Evolutionary conservation across 768 basidiomycete species (phyloP).

Genomic region (Xanthoconium stramineum): DNA sequence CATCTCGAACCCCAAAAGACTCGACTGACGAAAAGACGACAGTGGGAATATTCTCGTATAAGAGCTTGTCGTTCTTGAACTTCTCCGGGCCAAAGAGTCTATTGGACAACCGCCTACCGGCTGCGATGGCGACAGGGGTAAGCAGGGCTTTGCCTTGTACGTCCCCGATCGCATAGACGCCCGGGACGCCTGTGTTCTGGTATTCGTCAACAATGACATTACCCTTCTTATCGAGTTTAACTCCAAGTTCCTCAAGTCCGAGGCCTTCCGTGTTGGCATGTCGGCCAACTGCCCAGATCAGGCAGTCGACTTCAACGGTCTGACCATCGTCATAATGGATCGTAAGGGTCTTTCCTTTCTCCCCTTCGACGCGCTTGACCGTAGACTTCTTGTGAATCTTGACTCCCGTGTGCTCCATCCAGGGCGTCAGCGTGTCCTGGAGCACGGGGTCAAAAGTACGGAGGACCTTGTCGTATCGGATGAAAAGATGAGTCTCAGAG

Average conservation of each 20-base stretch:
- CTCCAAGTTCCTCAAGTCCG: slow-evolving; percentile 73
- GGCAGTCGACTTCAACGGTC: slow-evolving; percentile 76
- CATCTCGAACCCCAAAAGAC: slow-evolving; percentile 1
- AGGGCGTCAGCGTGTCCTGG: slow-evolving; percentile 78
- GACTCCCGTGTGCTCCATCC: slow-evolving; percentile 96
- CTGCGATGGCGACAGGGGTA: slow-evolving; percentile 97
- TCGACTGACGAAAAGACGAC: slow-evolving; percentile 91
- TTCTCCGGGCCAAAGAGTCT: slow-evolving; percentile 84
- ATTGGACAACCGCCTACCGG: slow-evolving; percentile 85
- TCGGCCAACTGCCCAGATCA: slow-evolving; percentile 96
- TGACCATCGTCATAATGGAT: slow-evolving; percentile 75
- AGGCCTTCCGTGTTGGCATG: slow-evolving; percentile 74
- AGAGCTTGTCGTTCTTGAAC: slow-evolving; percentile 84
- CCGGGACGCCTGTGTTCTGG: slow-evolving; percentile 73
- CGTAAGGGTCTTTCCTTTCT: slow-evolving; percentile 66
- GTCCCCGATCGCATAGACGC: slow-evolving; percentile 85
- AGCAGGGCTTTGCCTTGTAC: slow-evolving; percentile 89
- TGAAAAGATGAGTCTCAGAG: slow-evolving; percentile 88
- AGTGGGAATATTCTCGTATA: slow-evolving; percentile 86
- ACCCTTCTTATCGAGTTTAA: slow-evolving; percentile 75
- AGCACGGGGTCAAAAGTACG: slow-evolving; percentile 89
- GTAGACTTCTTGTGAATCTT: slow-evolving; percentile 78
- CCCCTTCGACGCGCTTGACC: slow-evolving; percentile 73
- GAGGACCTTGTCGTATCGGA: slow-evolving; percentile 85
- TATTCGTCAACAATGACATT: slow-evolving; percentile 88